Conservation (phyloP, 371 early-diverging fungal genomes). For the Lichtheimia hyalospora region DNA sequence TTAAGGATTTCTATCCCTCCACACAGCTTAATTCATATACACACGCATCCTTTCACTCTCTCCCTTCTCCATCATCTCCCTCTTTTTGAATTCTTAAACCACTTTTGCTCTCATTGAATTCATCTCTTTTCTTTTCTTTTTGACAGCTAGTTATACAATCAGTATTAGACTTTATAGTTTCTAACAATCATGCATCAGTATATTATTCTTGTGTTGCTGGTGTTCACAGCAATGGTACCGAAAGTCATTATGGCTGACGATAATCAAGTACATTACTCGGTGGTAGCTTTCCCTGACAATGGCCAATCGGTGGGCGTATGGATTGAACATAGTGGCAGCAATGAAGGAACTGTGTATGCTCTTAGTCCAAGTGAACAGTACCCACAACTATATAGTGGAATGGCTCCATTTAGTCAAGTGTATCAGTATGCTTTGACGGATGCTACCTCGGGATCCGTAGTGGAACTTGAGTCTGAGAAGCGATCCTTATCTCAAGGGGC, state of each 20-base stretch:
- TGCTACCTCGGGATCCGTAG: conserved; percentile 8
- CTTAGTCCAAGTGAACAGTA: conserved; percentile 22
- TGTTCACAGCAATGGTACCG: background rate
- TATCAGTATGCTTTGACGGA: conserved; percentile 38
- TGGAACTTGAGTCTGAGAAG: conserved; percentile 21
- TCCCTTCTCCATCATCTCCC: too few species aligned
- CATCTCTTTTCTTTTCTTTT: background rate
- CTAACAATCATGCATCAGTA: background rate
- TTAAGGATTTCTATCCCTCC: too few species aligned
- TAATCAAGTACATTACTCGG: conserved; percentile 39
- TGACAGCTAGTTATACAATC: background rate
- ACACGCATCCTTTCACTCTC: too few species aligned
- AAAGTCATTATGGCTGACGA: conserved; percentile 8
- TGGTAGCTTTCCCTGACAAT: conserved; percentile 42
- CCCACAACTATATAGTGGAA: conserved; percentile 37
- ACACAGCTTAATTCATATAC: too few species aligned
- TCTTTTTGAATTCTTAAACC: too few species aligned
- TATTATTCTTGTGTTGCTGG: background rate
- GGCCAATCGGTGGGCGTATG: conserved; percentile 31
- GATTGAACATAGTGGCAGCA: conserved; percentile 11
- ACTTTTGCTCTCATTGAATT: too few species aligned
- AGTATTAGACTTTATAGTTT: background rate
- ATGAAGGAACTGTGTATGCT: conserved; percentile 13
- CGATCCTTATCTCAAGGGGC: conserved; percentile 40
- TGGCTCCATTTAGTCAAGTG: conserved; percentile 32